Evolutionary conservation across 148 eudicot species (phyloP).

Genomic region (Arctostaphylos glauca): DNA sequence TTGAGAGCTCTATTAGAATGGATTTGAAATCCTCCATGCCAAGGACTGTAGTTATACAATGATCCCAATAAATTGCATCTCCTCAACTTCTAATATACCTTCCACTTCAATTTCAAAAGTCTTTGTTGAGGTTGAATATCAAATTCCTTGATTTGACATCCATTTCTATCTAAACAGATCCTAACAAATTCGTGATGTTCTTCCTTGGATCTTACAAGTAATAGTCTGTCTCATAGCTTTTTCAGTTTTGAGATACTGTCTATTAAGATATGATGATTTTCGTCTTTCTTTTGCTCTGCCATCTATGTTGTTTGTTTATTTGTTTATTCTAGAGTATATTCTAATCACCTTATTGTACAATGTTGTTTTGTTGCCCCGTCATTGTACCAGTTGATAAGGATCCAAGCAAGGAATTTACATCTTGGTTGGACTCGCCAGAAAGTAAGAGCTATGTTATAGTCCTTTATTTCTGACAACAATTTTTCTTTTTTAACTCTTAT

Average conservation of each 20-base stretch:
- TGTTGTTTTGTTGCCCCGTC: constrained; percentile 3
- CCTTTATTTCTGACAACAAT: neutral
- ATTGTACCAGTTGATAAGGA: constrained; percentile 55
- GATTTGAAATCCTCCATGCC: neutral
- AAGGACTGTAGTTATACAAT: no score
- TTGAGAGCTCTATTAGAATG: neutral
- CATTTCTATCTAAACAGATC: neutral
- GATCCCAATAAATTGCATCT: neutral
- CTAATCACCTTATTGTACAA: neutral
- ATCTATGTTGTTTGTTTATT: neutral
- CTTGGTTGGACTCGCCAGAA: constrained; percentile 92
- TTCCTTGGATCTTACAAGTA: neutral
- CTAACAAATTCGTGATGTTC: neutral
- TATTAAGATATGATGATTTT: neutral
- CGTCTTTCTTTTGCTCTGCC: neutral
- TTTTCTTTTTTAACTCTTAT: constrained; percentile 7
- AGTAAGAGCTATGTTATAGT: constrained; percentile 35
- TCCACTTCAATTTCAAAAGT: neutral
- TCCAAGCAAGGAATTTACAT: constrained; percentile 70
- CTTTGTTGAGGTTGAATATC: neutral
- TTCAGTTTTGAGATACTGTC: neutral
- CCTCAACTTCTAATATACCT: neutral
- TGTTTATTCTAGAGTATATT: neutral
- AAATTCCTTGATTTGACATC: neutral
- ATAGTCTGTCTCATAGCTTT: neutral